Base-by-base conservation (phyloP, 495 filamentous ascomycete species). In the Eremomyces bilateralis region DNA sequence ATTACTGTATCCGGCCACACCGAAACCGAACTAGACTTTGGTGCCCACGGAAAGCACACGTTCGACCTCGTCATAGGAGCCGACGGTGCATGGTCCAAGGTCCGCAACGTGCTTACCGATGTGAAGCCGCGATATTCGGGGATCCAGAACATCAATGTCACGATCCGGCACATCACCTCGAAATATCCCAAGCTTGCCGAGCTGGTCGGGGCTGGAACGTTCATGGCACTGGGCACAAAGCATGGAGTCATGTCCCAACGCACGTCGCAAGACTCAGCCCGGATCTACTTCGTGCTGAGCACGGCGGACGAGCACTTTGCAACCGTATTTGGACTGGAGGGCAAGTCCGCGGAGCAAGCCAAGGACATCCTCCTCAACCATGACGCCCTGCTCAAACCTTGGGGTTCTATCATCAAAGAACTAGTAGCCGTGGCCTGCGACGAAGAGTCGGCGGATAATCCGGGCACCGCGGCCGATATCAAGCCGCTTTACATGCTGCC, bases 351-450 rank as follows among this genome's bases (percentile, higher is more conserved):
- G 6, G 45, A 43, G 16, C 27, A 28, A 10, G 50, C 44, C 2
- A 51, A 56, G 25, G 27, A 52, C 5, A 18, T n/a, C 4, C 44
- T 62, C 4, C 25, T 62, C 1, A 48, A 51, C 8, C 35, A 46
- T 10, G 31, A 42, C 8, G 19, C 30, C 8, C 37, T 61, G 3
- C 57, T 64, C n/a, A 51, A 40, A 4, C 27, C 21, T 11, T 64
- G 52, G 41, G 47, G 43, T 0, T n/a, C 38, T 2, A 29, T 17
- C 3, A 27, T 62, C 21, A 59, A 60, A 40, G 45, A 63, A 3
- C 41, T 62, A 12, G 39, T 64, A 4, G 31, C 40, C 6, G 45
- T 49, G 4, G 55, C 55, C 18, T 63, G 53, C 39, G 54, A 58
- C 20, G 52, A 54, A 16, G 50, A 46, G 37, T 20, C 36, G 24